phyloP scores from a whole-genome alignment of 2,329 filamentous ascomycete genomes.

The Thielaviopsis populi region DNA sequence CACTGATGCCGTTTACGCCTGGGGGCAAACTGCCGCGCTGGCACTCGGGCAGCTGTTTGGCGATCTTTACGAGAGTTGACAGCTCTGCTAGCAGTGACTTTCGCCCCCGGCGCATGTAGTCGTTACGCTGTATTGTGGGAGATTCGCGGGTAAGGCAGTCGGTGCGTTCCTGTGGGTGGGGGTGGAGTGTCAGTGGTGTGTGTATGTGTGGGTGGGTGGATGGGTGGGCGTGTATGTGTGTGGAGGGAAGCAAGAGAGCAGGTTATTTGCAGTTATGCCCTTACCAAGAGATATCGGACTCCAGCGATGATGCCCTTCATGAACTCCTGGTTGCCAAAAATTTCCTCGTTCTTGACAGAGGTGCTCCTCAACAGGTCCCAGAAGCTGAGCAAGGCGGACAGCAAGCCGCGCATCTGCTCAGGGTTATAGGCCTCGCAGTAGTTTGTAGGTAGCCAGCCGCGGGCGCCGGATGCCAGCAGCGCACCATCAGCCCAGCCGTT shows the following conservation, averaged over 20 bases:
- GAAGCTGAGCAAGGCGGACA: conserved; percentile 77
- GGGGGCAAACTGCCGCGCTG: conserved; percentile 33
- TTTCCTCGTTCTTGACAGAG: conserved; percentile 56
- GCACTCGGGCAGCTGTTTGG: conserved; percentile 68
- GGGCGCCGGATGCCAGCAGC: conserved; percentile 64
- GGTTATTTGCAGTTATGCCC: too few relatives aligned
- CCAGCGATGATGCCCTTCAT: conserved; percentile 89
- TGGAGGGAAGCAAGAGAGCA: too few relatives aligned
- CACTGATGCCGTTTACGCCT: conserved; percentile 40
- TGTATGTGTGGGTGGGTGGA: too few relatives aligned
- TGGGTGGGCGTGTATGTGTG: too few relatives aligned
- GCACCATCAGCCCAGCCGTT: conserved; percentile 99
- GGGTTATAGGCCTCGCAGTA: conserved; percentile 95
- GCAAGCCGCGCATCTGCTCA: conserved; percentile 65
- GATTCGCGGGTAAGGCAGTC: conserved; percentile 78
- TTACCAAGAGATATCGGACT: conserved; percentile 74
- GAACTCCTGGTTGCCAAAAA: conserved; percentile 83
- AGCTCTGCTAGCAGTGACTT: conserved; percentile 83
- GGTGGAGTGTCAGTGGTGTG: neutral
- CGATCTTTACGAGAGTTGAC: conserved; percentile 74
- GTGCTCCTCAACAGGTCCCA: conserved; percentile 80
- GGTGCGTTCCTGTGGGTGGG: conserved; percentile 56
- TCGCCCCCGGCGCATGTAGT: conserved; percentile 61
- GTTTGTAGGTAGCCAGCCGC: conserved; percentile 95
- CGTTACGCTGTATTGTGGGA: conserved; percentile 55